Conservation (phyloP, 2,329 filamentous ascomycete species). For the Epichloe sylvatica region DNA sequence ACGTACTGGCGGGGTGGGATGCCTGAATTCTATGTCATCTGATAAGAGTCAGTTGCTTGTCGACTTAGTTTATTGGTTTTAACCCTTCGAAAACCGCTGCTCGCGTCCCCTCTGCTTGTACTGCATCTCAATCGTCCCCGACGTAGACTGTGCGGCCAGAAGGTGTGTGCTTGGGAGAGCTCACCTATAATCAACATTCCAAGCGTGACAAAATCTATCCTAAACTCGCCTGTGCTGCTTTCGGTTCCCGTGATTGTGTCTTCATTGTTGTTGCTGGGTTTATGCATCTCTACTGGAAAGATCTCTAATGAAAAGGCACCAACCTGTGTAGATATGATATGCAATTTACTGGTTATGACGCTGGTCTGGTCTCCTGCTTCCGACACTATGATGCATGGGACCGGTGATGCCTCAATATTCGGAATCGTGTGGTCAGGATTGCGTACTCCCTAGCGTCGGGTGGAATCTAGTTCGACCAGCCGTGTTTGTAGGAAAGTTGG, state of each 20-base stretch:
- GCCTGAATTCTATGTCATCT: conserved; percentile 86
- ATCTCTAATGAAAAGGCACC: background rate
- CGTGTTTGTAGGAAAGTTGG: no score
- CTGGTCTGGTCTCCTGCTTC: no score
- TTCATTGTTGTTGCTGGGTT: background rate
- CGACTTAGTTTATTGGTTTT: background rate
- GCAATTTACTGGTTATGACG: no score
- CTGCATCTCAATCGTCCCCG: background rate
- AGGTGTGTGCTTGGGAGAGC: conserved; percentile 10
- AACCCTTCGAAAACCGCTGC: background rate
- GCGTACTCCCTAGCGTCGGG: no score
- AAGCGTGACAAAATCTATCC: conserved; percentile 51
- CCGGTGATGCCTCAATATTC: no score
- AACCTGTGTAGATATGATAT: background rate
- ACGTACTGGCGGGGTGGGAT: conserved; percentile 52
- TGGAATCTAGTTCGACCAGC: no score
- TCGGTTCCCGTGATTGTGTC: background rate
- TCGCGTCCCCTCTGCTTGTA: background rate
- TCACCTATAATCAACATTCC: conserved; percentile 64
- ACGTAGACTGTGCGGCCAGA: background rate
- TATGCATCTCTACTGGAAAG: background rate
- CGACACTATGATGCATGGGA: no score
- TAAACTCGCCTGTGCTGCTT: background rate
- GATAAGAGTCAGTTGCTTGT: conserved; percentile 8
- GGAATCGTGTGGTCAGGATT: no score